Evolutionary conservation across 768 basidiomycete species (phyloP).

Genomic region (Rhodotorula toruloides): DNA sequence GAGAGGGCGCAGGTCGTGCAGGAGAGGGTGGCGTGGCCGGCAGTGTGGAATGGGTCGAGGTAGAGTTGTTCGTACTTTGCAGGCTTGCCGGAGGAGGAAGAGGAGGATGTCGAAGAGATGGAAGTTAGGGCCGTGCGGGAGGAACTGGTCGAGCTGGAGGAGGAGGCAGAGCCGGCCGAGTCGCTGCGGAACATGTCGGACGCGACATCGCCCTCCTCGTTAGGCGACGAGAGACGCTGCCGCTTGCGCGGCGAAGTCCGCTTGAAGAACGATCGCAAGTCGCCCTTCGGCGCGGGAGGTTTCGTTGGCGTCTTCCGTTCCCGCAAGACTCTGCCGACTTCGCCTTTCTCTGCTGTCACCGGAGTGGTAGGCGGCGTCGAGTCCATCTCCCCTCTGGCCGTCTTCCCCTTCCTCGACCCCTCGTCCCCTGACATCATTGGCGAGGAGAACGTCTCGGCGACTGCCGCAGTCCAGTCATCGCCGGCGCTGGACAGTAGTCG

Average conservation of each 20-base stretch:
- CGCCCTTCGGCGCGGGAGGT: conserved; percentile 3
- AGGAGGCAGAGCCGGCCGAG: neutral
- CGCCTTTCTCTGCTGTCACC: no score
- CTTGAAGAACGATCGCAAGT: conserved; percentile 21
- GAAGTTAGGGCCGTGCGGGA: neutral
- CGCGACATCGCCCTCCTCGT: neutral
- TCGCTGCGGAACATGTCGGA: neutral
- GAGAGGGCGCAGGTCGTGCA: conserved; percentile 29
- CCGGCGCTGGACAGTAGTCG: neutral
- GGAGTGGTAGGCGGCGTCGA: neutral
- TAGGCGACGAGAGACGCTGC: neutral
- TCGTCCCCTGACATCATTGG: neutral
- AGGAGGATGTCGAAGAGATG: neutral
- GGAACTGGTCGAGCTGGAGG: neutral
- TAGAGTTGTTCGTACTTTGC: conserved; percentile 33
- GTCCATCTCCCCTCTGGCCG: neutral
- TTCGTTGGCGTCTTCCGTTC: neutral
- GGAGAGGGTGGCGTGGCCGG: conserved; percentile 19
- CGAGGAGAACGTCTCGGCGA: neutral
- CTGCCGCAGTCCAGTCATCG: conserved; percentile 4
- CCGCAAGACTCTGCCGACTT: neutral
- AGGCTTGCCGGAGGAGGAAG: neutral
- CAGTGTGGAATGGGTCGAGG: conserved; percentile 32
- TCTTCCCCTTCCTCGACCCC: neutral
- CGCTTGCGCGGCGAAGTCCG: conserved; percentile 9